Percentiles rank a stretch among this genome's conserved stretches.
These are phyloP conservation scores for Kodamaea derodonti DNA, from an alignment of 1,139 yeast genomes.

Conservation along the genomic window DNA sequence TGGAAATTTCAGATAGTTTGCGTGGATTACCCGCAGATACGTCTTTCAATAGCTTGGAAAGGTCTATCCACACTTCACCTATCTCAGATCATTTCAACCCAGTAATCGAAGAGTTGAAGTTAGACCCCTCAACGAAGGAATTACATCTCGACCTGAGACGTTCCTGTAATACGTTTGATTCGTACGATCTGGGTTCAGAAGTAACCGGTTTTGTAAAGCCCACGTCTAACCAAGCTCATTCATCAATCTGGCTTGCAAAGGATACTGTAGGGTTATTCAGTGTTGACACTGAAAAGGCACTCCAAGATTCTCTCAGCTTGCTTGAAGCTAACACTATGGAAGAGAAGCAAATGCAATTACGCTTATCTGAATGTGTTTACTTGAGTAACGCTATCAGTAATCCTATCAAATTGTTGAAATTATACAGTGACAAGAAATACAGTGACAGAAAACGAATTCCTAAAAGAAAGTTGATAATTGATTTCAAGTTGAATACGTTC, in stretches of 20 bases:
- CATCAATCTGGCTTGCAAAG: constrained; percentile 7
- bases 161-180: background rate
- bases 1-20: too few relatives aligned
- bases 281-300: constrained; percentile 1
- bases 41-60: constrained; percentile 1
- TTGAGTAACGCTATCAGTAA: constrained; percentile 5
- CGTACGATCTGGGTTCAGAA: constrained; percentile 5
- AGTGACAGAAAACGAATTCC: constrained; percentile 1
- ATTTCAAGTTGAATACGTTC: constrained; percentile 7
- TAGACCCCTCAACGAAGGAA: constrained; percentile 10
- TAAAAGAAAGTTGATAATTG: constrained; percentile 7
- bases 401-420: constrained; percentile 5
- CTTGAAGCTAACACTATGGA: constrained; percentile 3
- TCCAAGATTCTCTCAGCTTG: constrained; percentile 2
- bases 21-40: too few relatives aligned
- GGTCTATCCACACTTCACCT: background rate
- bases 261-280: constrained; percentile 8
- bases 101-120: constrained; percentile 11
- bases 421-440: constrained; percentile 4
- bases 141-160: constrained; percentile 7
- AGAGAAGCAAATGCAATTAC: background rate
- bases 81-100: constrained; percentile 8
- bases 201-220: background rate
- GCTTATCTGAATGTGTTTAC: constrained; percentile 5
- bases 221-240: constrained; percentile 4